These are phyloP conservation scores for Rosellinia necatrix DNA, from an alignment of 2,329 filamentous ascomycete species.

Conservation along the genomic window DNA sequence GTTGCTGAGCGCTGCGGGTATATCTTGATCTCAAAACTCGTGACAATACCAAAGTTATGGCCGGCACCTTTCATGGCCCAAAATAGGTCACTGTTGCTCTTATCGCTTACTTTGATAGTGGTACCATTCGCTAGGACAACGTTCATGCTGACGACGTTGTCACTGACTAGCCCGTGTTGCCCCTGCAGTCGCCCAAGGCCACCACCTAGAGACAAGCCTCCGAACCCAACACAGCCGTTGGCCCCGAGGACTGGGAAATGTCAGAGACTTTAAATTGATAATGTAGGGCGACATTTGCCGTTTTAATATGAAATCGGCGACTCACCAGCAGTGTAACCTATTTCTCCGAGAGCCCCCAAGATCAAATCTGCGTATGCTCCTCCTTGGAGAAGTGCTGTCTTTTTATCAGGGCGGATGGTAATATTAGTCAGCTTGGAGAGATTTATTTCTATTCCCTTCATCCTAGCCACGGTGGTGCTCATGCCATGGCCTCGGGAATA, in stretches of 20 bases:
- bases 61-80: conserved; percentile 63
- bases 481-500: not conserved
- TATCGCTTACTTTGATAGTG: not conserved
- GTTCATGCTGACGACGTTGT: not conserved
- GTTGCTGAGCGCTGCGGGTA: not conserved
- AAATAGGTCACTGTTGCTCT: conserved; percentile 44
- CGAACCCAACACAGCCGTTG: not conserved
- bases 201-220: not conserved
- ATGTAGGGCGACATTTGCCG: too few relatives aligned
- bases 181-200: conserved; percentile 1
- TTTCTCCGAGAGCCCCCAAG: not conserved
- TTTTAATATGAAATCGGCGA: too few relatives aligned
- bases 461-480: not conserved
- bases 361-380: not conserved
- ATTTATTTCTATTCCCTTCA: not conserved
- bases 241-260: not conserved
- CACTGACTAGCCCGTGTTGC: not conserved
- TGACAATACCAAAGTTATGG: conserved; percentile 63
- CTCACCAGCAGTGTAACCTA: not conserved
- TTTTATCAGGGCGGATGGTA: not conserved
- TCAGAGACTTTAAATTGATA: too few relatives aligned
- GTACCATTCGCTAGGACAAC: not conserved
- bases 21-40: conserved; percentile 24
- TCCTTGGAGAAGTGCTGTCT: not conserved
- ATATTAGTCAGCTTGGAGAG: not conserved